Conservation (phyloP, 441 rosid genomes). For the Melastoma candidum region DNA sequence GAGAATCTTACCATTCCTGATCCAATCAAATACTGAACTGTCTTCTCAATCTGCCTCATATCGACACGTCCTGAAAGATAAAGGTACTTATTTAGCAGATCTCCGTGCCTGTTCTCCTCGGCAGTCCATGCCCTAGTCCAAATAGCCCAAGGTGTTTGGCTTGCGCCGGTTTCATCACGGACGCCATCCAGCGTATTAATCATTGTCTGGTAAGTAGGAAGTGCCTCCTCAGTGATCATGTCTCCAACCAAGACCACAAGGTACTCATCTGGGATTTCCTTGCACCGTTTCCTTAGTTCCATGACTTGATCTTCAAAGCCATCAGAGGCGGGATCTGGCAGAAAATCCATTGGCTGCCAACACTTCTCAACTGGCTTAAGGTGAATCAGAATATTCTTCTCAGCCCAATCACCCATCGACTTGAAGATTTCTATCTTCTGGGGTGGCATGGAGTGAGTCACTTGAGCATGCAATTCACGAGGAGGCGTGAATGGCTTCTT, state of each 20-base stretch:
- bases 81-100: conserved; percentile 78
- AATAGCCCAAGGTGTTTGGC: conserved; percentile 77
- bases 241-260: conserved; percentile 84
- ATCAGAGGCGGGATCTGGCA: conserved; percentile 73
- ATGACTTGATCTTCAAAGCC: conserved; percentile 79
- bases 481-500: conserved; percentile 76
- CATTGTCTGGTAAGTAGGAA: conserved; percentile 90
- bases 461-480: conserved; percentile 62
- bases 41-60: conserved; percentile 90
- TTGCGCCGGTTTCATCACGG: conserved; percentile 88
- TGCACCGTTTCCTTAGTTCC: conserved; percentile 69
- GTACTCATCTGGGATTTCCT: conserved; percentile 83
- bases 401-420: conserved; percentile 24
- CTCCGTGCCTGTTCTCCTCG: conserved; percentile 93
- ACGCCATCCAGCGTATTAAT: conserved; percentile 80
- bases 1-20: conserved; percentile 85
- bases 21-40: conserved; percentile 87
- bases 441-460: conserved; percentile 77
- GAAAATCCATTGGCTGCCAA: conserved; percentile 93
- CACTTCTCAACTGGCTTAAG: conserved; percentile 86
- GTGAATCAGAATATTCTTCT: conserved; percentile 50
- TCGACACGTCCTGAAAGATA: conserved; percentile 88
- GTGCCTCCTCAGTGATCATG: conserved; percentile 28
- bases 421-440: conserved; percentile 83
- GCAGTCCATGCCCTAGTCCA: conserved; percentile 99